Evolutionary conservation across 768 basidiomycete genomes (phyloP), one percentile per base, ranked within the genome.

Genomic region (Suillus alpinus): DNA sequence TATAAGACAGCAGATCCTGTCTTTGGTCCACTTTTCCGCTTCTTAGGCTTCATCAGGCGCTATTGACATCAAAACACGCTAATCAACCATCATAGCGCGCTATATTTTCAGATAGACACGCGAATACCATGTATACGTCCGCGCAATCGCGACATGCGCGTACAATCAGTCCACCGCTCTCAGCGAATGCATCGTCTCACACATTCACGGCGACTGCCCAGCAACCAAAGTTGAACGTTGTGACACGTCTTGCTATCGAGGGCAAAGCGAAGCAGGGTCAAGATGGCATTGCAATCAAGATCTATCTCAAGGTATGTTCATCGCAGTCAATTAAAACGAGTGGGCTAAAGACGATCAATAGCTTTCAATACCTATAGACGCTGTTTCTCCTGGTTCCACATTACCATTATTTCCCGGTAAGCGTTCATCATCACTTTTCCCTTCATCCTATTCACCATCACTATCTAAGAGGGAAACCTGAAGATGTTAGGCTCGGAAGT

Each of bases 331-430:
- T 5, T 18, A 1, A 26, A 37, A 37, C 3, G 16, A 18, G 39
- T 18, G 23, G 23, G 37, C 53, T 55, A 3, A 55, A 55, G 23
- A 18, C 0, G 23, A 18, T 29, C 50, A 23, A 51, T 67, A 89
- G 89, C 79, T 91, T 58, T 79, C 88, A 29, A 63, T 92, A 23
- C 88, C 89, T n/a, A 67, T 86, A 59, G 89, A 91, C 52, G 81
- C 71, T 56, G 75, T 87, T 8, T 79, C 78, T 23, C 86, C 89
- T n/a, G 89, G 88, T 36, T 80, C 83, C 8, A 86, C 86, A 1
- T 77, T 92, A 37, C 83, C 90, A 7, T 73, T 93, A 7, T 92
- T 92, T 71, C 85, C 86, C 63, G 91, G 91, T 87, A 60, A 60
- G 79, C 73, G 31, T 31, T 18, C 46, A 7, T 36, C 49, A 55